Conservation (phyloP, 2,329 filamentous ascomycete species). For the Xylariaceae sp. region DNA sequence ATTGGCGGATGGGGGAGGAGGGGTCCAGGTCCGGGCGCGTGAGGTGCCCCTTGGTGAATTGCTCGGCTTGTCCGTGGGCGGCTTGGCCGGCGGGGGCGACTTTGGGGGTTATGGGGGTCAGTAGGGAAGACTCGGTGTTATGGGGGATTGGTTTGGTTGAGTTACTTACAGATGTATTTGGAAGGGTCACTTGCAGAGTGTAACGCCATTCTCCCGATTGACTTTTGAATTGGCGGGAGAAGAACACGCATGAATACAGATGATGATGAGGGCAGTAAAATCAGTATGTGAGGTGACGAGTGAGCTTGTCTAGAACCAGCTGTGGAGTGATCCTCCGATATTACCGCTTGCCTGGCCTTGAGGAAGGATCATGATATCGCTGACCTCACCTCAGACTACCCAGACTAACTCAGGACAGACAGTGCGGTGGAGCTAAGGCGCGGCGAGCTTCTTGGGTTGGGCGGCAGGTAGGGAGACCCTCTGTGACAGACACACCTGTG, state of each 20-base stretch:
- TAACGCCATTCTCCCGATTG: conserved; percentile 21
- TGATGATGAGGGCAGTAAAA: too few relatives aligned
- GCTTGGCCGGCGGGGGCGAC: conserved; percentile 62
- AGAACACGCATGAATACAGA: too few relatives aligned
- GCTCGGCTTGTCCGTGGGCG: conserved; percentile 61
- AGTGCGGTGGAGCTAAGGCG: too few relatives aligned
- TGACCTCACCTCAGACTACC: background rate
- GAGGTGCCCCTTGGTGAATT: conserved; percentile 66
- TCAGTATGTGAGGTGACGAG: too few relatives aligned
- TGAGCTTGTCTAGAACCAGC: too few relatives aligned
- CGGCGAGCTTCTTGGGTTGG: too few relatives aligned
- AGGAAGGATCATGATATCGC: background rate
- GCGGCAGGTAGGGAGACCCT: too few relatives aligned
- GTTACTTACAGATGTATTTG: conserved; percentile 25
- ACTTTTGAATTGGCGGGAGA: too few relatives aligned
- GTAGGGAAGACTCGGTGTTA: too few relatives aligned
- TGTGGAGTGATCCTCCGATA: background rate
- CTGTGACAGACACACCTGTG: too few relatives aligned
- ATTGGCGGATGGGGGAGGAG: conserved; percentile 70
- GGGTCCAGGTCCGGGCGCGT: conserved; percentile 55
- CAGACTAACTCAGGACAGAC: too few relatives aligned
- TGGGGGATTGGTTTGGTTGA: conserved; percentile 2
- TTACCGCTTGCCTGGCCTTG: background rate
- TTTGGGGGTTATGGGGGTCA: conserved; percentile 23
- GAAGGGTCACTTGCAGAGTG: conserved; percentile 18